Conservation (phyloP, 345 rosid genomes). For the Syzygium aqueum region DNA sequence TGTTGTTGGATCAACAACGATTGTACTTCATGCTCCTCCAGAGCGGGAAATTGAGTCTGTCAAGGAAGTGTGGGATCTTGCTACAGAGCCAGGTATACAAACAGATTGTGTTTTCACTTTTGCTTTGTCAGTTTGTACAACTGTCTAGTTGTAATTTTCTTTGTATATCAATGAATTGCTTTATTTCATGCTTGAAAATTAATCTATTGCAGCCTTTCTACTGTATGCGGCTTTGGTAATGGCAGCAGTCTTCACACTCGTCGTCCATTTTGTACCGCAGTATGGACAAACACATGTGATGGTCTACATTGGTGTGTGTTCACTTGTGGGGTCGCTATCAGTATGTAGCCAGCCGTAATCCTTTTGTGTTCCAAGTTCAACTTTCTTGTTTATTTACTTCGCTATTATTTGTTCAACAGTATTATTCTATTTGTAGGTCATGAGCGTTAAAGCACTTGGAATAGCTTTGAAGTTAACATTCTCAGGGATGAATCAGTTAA, state of each 20-base stretch:
- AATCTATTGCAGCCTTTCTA: constrained; percentile 67
- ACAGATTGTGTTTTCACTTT: not conserved
- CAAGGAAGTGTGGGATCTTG: constrained; percentile 89
- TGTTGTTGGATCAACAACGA: constrained; percentile 93
- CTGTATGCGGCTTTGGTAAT: constrained; percentile 71
- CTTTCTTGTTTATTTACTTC: not conserved
- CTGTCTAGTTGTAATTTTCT: not conserved
- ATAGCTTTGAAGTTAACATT: constrained; percentile 69
- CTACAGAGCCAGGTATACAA: constrained; percentile 86
- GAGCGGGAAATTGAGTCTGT: constrained; percentile 88
- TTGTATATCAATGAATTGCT: not conserved
- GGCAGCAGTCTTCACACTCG: constrained; percentile 57
- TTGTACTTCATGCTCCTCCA: constrained; percentile 96
- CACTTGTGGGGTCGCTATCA: constrained; percentile 95
- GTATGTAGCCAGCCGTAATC: constrained; percentile 27
- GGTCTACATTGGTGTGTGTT: constrained; percentile 92
- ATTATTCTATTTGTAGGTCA: constrained; percentile 36
- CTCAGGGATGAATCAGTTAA: constrained; percentile 59
- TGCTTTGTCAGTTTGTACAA: not conserved
- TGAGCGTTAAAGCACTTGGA: constrained; percentile 79
- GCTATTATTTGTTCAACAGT: not conserved
- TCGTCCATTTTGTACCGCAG: constrained; percentile 61
- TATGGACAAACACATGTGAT: constrained; percentile 95
- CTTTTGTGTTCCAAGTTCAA: not conserved
- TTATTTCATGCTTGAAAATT: not conserved